A percentile compares a stretch with the other conserved stretches of the same genome.
Conservation (phyloP, 73 alveolate species). For the Tetrahymena elliotti region DNA sequence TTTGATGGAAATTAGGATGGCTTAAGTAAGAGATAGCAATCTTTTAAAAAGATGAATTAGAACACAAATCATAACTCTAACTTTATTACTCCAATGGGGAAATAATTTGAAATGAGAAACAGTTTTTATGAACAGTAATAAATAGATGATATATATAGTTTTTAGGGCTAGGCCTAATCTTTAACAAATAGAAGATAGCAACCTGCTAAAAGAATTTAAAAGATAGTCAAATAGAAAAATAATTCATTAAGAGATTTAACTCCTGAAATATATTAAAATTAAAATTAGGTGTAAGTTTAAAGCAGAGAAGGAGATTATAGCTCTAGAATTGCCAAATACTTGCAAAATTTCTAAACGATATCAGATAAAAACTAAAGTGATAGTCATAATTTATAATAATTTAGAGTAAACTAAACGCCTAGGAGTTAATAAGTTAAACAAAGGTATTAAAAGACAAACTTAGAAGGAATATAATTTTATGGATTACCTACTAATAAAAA, state of each 20-base stretch:
- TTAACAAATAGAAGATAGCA: not conserved
- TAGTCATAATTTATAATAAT: too few species aligned
- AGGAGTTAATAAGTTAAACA: not conserved
- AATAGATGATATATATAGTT: not conserved
- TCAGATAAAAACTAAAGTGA: not conserved
- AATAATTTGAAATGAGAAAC: not conserved
- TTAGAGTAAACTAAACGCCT: not conserved
- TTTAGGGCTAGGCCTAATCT: not conserved
- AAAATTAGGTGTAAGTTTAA: not conserved
- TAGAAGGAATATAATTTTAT: not conserved
- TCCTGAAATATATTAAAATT: not conserved
- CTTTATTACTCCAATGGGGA: not conserved
- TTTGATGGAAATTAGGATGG: not conserved
- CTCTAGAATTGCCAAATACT: not conserved
- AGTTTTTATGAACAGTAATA: not conserved
- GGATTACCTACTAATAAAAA: not conserved
- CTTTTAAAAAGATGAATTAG: not conserved
- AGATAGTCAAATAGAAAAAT: not conserved
- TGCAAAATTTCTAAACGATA: not conserved
- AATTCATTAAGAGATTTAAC: not conserved
- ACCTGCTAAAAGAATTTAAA: not conserved
- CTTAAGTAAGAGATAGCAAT: not conserved
- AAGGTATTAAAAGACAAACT: not conserved
- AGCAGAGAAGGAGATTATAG: not conserved
- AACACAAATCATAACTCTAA: not conserved